A percentile compares a stretch with the other conserved stretches of the same genome.
These are phyloP conservation scores for Colletotrichum siamense DNA, from an alignment of 2,329 filamentous ascomycete genomes.

Conservation along the genomic window DNA sequence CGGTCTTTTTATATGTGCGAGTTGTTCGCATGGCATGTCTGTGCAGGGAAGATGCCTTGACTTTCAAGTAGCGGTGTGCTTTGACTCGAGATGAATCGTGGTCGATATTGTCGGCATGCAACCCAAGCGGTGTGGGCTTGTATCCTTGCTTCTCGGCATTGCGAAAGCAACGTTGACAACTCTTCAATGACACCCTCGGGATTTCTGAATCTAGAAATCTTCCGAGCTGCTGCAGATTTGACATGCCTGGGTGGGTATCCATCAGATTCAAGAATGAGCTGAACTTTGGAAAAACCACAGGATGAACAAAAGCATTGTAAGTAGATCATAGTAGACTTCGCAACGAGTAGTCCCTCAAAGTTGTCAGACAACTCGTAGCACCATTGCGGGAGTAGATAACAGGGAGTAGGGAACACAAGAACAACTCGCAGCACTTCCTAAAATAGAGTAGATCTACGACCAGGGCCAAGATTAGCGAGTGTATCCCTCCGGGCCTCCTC, in stretches of 20 bases:
- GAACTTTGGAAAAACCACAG: accelerated
- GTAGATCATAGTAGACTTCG: neutral
- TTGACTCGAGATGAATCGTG: neutral
- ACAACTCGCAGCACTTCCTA: neutral
- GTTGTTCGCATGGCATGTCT: neutral
- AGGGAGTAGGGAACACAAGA: neutral
- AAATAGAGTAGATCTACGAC: neutral
- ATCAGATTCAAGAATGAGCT: neutral
- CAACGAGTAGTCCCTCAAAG: neutral
- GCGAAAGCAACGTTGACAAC: neutral
- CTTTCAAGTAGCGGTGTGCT: neutral
- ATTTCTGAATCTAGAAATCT: neutral
- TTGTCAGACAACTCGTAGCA: neutral
- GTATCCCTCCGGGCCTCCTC: neutral
- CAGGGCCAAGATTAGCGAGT: neutral
- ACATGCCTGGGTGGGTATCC: neutral
- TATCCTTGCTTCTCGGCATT: neutral
- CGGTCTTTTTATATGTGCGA: neutral
- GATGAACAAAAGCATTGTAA: neutral
- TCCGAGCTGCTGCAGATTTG: neutral
- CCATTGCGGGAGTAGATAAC: neutral
- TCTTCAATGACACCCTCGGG: neutral
- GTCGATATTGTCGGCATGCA: neutral
- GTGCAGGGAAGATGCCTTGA: neutral
- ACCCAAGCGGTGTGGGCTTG: neutral